Base-by-base conservation (phyloP, 139 green algal species). In the Closterium sp. region DNA sequence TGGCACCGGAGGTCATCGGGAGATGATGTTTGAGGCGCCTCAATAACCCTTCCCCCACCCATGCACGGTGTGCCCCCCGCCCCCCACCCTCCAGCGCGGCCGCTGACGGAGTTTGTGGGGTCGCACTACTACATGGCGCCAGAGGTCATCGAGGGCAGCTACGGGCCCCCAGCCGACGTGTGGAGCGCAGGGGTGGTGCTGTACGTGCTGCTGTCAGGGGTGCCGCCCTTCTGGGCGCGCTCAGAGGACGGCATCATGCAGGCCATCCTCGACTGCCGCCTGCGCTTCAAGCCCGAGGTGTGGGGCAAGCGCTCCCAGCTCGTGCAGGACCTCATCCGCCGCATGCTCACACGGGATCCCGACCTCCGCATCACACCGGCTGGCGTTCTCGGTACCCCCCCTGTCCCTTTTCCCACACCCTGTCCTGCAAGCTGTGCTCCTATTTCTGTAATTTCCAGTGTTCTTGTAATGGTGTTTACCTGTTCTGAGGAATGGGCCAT, bases 121-220 rank as follows among this genome's bases (percentile, higher is more conserved):
- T 96, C 88, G 31, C 97, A 97, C 19, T 99, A 98, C 93, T 99
- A 99, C 94, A 97, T 99, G 70, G 97, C 97, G 1, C 97, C 97
- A 27, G 97, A 99, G 95, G 96, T 97, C 90, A 91, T 98, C 88
- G 89, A 90, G 79, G 91, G 95, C 30, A 91, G 92, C 0, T 99
- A 99, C 95, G 92, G 95, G 91, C 95, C 96, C 32, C 96, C 98
- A 86, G 96, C 96, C 0, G 97, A 99, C 96, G 97, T 99, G 50
- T 99, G 98, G 98, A 97, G 91, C 42, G 97, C 95, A 89, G 98
- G 98, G 24, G 96, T 99, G 9, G 98, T 99, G 87, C 94, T 99
- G 50, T 99, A 99, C 96, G 99, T 99, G 93, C 95, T 99, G 85
- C 95, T 99, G 84, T 96, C 93, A 32, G 98, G 98, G 27, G 97